These are phyloP conservation scores for Prunus persica DNA, from an alignment of 306 rosid genomes.

Conservation along the genomic window Prunus_persica_NCBIv2 NC_034014.1:5199001-5199500, in stretches of 20 bases:
- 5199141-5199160: no score
- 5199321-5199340: background rate
- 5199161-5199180: background rate
- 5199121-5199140: background rate
- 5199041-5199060: background rate
- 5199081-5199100: background rate
- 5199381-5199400: background rate
- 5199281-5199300: slow-evolving; percentile 12
- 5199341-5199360: background rate
- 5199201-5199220: slow-evolving; percentile 35
- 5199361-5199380: background rate
- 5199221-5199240: slow-evolving; percentile 33
- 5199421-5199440: background rate
- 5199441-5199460: background rate
- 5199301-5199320: slow-evolving; percentile 1
- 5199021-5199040: background rate
- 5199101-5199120: background rate
- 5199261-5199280: slow-evolving; percentile 41
- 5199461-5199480: background rate
- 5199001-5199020: background rate
- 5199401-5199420: background rate
- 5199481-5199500: no score
- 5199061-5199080: background rate
- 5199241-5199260: slow-evolving; percentile 24
- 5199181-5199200: background rate